Evolutionary conservation across 805 yeast species (phyloP), one percentile per base, ranked within the genome.

Genomic region (Metschnikowia similis): DNA sequence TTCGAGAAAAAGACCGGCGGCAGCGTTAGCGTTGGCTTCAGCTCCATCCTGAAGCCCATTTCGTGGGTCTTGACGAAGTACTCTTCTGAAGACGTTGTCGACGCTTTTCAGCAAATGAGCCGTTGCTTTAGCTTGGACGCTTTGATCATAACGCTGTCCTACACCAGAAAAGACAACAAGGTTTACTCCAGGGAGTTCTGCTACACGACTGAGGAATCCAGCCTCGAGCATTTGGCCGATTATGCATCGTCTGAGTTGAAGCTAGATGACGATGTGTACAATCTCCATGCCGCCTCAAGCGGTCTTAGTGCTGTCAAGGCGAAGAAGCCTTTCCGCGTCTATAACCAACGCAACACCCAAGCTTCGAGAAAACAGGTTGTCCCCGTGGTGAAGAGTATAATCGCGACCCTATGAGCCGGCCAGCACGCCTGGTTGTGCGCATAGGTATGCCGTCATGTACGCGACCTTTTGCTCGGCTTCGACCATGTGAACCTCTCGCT

Each of bases 341-440:
- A 53, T 54, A 86, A 85, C 61, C 75, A 74, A 54, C 53, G 47
- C 5, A 82, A 85, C 52, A 59, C 76, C 11, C 64, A 68, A 7
- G 91, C 92, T 1, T 86, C 94, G 34, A 77, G 97, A 59, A 91
- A 91, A 63, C 95, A 87, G 63, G 88, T 90, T 10, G 96, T 88
- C 4, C 97, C 97, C 3, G 65, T 64, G 10, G 66, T 74, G 16
- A 71, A 74, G 61, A 58, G 56, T 1, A 58, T 63, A 29, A 50
- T 72, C 28, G 72, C 69, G 44, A 54, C 31, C 13, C 47, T 35
- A 40, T 40, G 11, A 40, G 11, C 11, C 9, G 14, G 16, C n/a
- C 31, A 38, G 32, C 11, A 21, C 7, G n/a, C 16, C 21, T 10
- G 36, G 8, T 21, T 38, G 51, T 16, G 57, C 50, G 34, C 62